These are phyloP conservation scores for Stellera chamaejasme DNA, from an alignment of 345 rosid genomes.

Conservation along the genomic window DNA sequence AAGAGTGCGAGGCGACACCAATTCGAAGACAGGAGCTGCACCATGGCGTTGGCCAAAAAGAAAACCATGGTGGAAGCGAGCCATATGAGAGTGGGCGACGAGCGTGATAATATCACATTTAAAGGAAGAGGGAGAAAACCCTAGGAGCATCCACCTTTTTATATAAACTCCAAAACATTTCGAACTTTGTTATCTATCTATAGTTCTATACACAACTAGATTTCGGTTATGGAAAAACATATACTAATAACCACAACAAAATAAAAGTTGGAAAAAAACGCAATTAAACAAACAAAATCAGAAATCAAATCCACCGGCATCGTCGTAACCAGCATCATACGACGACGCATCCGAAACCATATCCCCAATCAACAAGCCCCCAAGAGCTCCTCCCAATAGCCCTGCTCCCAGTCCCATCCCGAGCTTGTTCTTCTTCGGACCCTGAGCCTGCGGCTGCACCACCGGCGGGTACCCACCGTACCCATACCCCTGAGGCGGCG, in stretches of 20 bases:
- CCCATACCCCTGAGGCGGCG: conserved; percentile 25
- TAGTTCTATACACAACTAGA: neutral
- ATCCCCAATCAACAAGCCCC: conserved; percentile 70
- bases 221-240: neutral
- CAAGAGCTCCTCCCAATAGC: conserved; percentile 60
- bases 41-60: no score
- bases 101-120: no score
- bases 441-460: conserved; percentile 22
- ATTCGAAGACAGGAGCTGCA: no score
- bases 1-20: no score
- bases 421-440: conserved; percentile 37
- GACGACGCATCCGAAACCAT: conserved; percentile 43
- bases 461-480: conserved; percentile 24
- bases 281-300: neutral
- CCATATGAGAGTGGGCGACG: no score
- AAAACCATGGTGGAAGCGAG: no score
- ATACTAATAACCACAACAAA: no score
- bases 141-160: no score
- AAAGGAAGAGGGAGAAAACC: no score
- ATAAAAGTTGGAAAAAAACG: neutral
- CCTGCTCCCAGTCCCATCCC: conserved; percentile 72
- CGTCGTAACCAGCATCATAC: conserved; percentile 25
- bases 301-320: conserved; percentile 33
- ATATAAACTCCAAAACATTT: no score
- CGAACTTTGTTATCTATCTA: no score